Evolutionary conservation across 2,329 filamentous ascomycete genomes (phyloP), one percentile per base, ranked within the genome.

Genomic region (Lachnellula hyalina): DNA sequence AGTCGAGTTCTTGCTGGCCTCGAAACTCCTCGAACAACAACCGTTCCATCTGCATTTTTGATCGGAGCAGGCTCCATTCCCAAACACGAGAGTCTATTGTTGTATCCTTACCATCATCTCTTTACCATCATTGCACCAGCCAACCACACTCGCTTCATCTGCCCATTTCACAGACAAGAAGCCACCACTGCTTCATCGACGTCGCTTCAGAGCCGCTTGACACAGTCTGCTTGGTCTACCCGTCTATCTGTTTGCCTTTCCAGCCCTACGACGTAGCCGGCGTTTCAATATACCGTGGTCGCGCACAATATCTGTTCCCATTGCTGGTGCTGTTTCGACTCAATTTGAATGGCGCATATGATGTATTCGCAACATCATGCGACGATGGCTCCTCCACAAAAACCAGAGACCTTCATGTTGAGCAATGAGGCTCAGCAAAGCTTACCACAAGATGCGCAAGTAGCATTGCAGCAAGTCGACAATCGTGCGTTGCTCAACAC

Each of bases 341-440:
- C 63, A 53, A 63, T 64, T 64, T 65, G 66, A 66, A 67, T 67
- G 64, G 65, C 68, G 57, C 66, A 69, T 57, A 70, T 69, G 64
- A 92, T 93, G 89, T 93, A 90, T 76, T 82, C 86, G 64, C 67
- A 69, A 55, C 87, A 90, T 76, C 87, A 91, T 77, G 83, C 88
- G 69, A 81, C 86, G 65, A 96, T 96, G 90, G 88, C 89, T 67
- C 87, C 89, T 68, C 89, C 89, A 61, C 91, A 96, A 77, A 96
- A 96, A 74, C 94, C 94, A 65, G 94, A 99, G 80, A 97, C 94
- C 41, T 99, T 99, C 72, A 93, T 99, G 87, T 82, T 99, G 72
- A 96, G 93, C 72, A 92, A 88, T 68, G 93, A 97, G 77, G 93
- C 94, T 58, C 93, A 97, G 76, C 91, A 96, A 76, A 93, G 90